phyloP scores from a whole-genome alignment of 2,329 filamentous ascomycete genomes.

The Alternaria postmessia region DNA sequence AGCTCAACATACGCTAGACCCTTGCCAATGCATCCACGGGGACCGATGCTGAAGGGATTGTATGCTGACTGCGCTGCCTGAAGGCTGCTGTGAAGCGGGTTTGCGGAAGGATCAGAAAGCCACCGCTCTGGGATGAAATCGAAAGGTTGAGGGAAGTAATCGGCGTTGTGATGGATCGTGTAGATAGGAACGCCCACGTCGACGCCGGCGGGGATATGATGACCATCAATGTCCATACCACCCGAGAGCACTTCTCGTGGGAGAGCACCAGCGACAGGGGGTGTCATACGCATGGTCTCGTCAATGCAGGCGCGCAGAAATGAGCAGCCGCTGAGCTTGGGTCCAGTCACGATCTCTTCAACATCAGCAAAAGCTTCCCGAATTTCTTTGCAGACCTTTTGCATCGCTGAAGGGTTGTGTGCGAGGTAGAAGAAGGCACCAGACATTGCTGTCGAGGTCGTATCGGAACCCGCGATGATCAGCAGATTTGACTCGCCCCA shows the following conservation, averaged over 20 bases:
- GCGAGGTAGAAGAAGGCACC: slow-evolving; percentile 57
- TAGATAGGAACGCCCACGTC: slow-evolving; percentile 51
- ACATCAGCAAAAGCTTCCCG: slow-evolving; percentile 44
- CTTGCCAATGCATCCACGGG: slow-evolving; percentile 77
- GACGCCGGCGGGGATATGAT: slow-evolving; percentile 46
- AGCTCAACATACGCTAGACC: slow-evolving; percentile 73
- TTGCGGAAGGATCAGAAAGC: slow-evolving; percentile 41
- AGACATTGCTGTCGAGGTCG: slow-evolving; percentile 54
- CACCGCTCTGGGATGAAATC: slow-evolving; percentile 51
- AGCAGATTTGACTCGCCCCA: slow-evolving; percentile 60
- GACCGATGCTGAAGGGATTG: slow-evolving; percentile 76
- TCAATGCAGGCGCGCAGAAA: slow-evolving; percentile 53
- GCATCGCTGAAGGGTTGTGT: slow-evolving; percentile 48
- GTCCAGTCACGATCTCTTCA: slow-evolving; percentile 50
- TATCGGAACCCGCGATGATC: slow-evolving; percentile 60
- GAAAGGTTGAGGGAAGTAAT: slow-evolving; percentile 51
- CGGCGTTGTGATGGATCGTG: slow-evolving; percentile 49
- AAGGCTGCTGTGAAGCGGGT: slow-evolving; percentile 41
- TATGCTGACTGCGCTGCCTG: slow-evolving; percentile 70
- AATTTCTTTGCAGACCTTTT: slow-evolving; percentile 46
- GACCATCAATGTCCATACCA: slow-evolving; percentile 50
- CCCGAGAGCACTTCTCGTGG: slow-evolving; percentile 50
- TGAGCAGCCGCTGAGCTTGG: slow-evolving; percentile 41
- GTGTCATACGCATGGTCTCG: slow-evolving; percentile 53
- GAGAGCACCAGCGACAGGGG: slow-evolving; percentile 50